Evolutionary conservation across 768 basidiomycete species (phyloP), one percentile per base, ranked within the genome.

Genomic region (Lenzites betulinus): DNA sequence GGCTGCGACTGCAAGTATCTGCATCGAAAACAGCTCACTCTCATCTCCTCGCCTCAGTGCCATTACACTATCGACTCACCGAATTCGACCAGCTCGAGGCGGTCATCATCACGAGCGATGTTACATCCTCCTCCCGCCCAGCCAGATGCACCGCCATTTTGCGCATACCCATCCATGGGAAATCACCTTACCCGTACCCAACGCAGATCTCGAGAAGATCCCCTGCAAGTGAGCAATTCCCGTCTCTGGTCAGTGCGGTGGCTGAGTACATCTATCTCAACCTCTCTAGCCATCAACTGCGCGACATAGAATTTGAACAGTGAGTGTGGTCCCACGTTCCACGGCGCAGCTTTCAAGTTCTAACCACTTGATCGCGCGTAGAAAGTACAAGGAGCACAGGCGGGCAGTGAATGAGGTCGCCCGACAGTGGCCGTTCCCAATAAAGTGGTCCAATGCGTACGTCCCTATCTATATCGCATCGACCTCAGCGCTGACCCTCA

Each of bases 151-250:
- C 4, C 43, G 20, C 18, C 11, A 15, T 3, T 12, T 22, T 8
- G 3, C 1, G 20, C 22, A 22, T 6, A 11, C 22, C 44, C 39
- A n/a, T 54, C 41, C 52, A 43, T 54, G 52, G 52, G 41, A 30
- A 54, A 41, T 41, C 41, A 54, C 52, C 52, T 54, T 54, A 54
- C 26, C 52, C 52, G 42, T 54, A 54, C 26, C 11, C 30, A 33
- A 33, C 30, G 11, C 30, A 11, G n/a, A n/a, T n/a, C n/a, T n/a
- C n/a, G n/a, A n/a, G n/a, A n/a, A n/a, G n/a, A n/a, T n/a, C n/a
- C n/a, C n/a, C n/a, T n/a, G n/a, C n/a, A n/a, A n/a, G n/a, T n/a
- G n/a, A n/a, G n/a, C n/a, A n/a, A n/a, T n/a, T n/a, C n/a, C n/a
- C n/a, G n/a, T n/a, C n/a, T n/a, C n/a, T n/a, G n/a, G n/a, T n/a